Evolutionary conservation across 2,329 filamentous ascomycete species (phyloP), one percentile per base, ranked within the genome.

Genomic region (Diplodia mutila): DNA sequence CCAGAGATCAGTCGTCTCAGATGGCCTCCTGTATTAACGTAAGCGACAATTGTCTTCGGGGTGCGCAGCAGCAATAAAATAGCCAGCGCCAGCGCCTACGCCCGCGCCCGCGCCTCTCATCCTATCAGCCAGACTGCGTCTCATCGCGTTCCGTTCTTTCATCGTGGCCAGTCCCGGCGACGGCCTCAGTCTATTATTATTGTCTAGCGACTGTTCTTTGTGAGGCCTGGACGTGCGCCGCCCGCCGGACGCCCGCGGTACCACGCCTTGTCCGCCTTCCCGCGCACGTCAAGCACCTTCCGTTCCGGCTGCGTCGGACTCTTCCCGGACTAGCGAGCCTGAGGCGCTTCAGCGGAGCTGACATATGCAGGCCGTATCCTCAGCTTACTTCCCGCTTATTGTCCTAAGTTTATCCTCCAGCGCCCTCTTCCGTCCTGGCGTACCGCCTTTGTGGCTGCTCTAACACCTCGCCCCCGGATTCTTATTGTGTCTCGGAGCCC

Each of bases 351-450:
- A n/a, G n/a, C 16, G 42, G 21, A 53, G 61, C 61, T 65, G 61
- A 65, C 61, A 54, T 65, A 65, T 65, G 61, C 61, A 65, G 61
- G 61, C 32, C 59, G 25, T 65, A 54, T 65, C 51, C 25, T 39
- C 61, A 65, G 61, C 61, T 65, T 53, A 65, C 61, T n/a, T 65
- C 27, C 51, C 34, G 23, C 49, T 64, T 42, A 53, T 42, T 53
- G 12, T 53, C 18, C 61, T 64, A 25, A 51, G n/a, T 64, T 27
- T 63, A 63, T 39, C 46, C 42, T 23, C 21, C 9, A 37, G 3
- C 34, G 34, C 34, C 34, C 34, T 37, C 34, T 37, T 37, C 34
- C 9, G 34, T 37, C 9, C 34, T 37, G 53, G 42, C 39, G 29
- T 29, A 11, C 21, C 21, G 23, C 23, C 49, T 14, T 16, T 27